A percentile compares a stretch with the other conserved stretches of the same genome.
These are phyloP conservation scores for Magnolia kwangsiensis DNA, from an alignment of 164 flowering plant genomes.

Conservation along the genomic window DNA sequence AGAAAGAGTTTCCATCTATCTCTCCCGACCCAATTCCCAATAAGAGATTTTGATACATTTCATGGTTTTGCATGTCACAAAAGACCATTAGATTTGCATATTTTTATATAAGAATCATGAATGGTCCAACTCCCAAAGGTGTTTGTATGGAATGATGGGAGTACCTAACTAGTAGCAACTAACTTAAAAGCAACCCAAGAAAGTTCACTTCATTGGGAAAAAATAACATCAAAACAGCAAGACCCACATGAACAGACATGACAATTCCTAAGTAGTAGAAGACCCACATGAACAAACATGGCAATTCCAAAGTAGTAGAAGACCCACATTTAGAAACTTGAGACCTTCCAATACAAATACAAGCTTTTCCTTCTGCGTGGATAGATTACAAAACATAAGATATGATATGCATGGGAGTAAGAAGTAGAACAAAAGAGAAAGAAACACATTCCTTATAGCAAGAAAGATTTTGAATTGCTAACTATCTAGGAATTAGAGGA, in stretches of 20 bases:
- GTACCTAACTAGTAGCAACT: conserved; percentile 33
- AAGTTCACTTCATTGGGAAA: background rate
- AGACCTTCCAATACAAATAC: background rate
- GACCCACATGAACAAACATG: background rate
- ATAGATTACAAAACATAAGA: too few relatives aligned
- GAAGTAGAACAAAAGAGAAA: background rate
- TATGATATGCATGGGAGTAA: background rate
- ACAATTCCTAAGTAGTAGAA: conserved; percentile 1
- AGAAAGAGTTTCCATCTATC: conserved; percentile 15
- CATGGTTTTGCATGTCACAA: conserved; percentile 14
- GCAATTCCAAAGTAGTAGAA: background rate
- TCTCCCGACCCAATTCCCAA: conserved; percentile 18
- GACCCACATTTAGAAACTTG: background rate
- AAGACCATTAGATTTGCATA: conserved; percentile 17
- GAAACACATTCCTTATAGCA: background rate
- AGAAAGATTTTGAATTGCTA: background rate
- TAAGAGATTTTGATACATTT: conserved; percentile 5
- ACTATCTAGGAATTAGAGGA: background rate
- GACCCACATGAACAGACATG: conserved; percentile 10
- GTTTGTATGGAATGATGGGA: conserved; percentile 30
- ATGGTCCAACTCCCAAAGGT: conserved; percentile 12
- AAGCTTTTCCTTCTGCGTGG: too few relatives aligned
- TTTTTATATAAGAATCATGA: conserved; percentile 4
- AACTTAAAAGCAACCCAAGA: conserved; percentile 24
- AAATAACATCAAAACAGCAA: background rate